Base-by-base conservation (phyloP, 768 basidiomycete species). In the Leccinum imitatum region DNA sequence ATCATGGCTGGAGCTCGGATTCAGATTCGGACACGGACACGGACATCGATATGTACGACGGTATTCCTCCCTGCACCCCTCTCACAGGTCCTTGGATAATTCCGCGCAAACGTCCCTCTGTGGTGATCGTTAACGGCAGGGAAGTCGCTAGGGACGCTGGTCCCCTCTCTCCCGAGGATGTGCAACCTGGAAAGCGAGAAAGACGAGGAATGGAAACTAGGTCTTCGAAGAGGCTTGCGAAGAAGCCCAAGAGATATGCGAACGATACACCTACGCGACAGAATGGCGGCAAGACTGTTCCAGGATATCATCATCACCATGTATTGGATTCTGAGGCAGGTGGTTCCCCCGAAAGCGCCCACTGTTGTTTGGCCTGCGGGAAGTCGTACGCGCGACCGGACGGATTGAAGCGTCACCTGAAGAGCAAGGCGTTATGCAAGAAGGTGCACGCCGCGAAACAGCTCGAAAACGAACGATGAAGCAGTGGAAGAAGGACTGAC, bases 361-460 rank as follows among this genome's bases (percentile, higher is more conserved):
- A 64, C 53, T 7, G 4, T 25, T 75, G 72, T 47, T 37, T 65
- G 53, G 67, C 64, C 10, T 73, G 72, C 21, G 53, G 60, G 47
- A 69, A 70, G 61, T 60, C 63, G 5, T 73, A 72, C 59, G 72
- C 73, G 46, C 69, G 72, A 35, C 15, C 58, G 10, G 73, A 74
- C 63, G 73, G 69, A 7, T 60, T 75, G 59, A 74, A 75, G 69
- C 65, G 72, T 63, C 72, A 73, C 55, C 67, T 73, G 15, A 72
- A 66, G 53, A 63, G 60, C 60, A 72, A 70, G 63, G 65, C 56
- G 1, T 53, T 58, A 30, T 75, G 72, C 61, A 73, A 67, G 63
- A 65, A 23, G 54, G 50, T n/a, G 11, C 72, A 72, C 33, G 56
- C 54, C 39, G 56, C 62, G 19, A 71, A 64, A 51, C 14, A 59